A percentile compares a stretch with the other conserved stretches of the same genome.
These are phyloP conservation scores for Talaromyces albobiverticillius DNA, from an alignment of 2,329 filamentous ascomycete species.

Conservation along the genomic window DNA sequence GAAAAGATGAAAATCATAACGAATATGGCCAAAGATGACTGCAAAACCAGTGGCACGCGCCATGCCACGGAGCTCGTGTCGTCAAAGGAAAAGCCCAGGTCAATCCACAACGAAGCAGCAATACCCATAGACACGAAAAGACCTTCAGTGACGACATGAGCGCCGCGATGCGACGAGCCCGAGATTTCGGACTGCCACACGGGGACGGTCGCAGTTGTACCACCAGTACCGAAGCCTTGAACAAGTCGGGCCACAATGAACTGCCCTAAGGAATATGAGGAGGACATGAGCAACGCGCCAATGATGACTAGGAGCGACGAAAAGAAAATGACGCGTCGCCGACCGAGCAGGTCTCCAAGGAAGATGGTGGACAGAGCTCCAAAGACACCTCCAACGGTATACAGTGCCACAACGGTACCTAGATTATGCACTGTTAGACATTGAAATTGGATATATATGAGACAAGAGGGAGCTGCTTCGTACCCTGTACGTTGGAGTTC, in stretches of 20 bases:
- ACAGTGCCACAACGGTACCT: slow-evolving; percentile 42
- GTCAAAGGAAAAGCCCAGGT: slow-evolving; percentile 43
- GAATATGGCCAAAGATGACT: slow-evolving; percentile 30
- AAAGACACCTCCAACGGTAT: slow-evolving; percentile 46
- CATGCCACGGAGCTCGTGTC: slow-evolving; percentile 38
- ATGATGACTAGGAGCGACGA: slow-evolving; percentile 39
- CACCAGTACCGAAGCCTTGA: slow-evolving; percentile 43
- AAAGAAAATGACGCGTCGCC: slow-evolving; percentile 41
- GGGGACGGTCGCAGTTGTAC: slow-evolving; percentile 45
- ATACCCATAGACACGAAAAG: slow-evolving; percentile 48
- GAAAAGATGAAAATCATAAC: slow-evolving; percentile 19
- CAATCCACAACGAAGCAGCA: slow-evolving; percentile 48
- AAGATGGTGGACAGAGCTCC: slow-evolving; percentile 46
- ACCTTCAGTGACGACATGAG: slow-evolving; percentile 51
- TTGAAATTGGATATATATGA: not conserved
- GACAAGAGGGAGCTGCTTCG: not conserved
- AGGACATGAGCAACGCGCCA: slow-evolving; percentile 45
- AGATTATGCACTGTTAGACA: not conserved
- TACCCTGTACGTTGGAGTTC: slow-evolving; percentile 46
- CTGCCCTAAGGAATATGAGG: slow-evolving; percentile 42
- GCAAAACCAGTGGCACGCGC: slow-evolving; percentile 42
- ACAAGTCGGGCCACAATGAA: slow-evolving; percentile 47
- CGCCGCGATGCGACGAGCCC: slow-evolving; percentile 44
- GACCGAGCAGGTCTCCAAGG: slow-evolving; percentile 45
- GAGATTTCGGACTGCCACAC: slow-evolving; percentile 44